Base-by-base conservation (phyloP, 257 asterid genomes). In the Solanum phureja region DNA sequence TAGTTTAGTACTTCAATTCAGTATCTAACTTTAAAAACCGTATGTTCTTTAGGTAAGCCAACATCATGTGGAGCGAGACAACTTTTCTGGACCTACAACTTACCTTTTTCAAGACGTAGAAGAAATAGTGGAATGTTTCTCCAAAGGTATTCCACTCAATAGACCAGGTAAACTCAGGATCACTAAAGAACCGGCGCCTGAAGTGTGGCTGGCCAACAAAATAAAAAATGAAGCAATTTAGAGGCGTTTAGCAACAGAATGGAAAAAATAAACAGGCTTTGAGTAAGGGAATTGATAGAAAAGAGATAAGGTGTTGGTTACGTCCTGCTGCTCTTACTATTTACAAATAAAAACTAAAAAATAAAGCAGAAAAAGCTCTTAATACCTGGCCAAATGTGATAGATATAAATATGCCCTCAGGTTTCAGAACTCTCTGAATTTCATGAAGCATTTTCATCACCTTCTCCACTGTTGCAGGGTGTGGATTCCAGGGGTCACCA, bases 401-500 rank as follows among this genome's bases (percentile, higher is more conserved):
- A 77, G 98, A 97, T 83, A 97, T 91, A 94, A 95, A 95, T 89
- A 92, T 87, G 44, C 99, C 99, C 87, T 92, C 49, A 83, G 95
- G 98, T 91, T 94, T 97, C 93, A 97, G 81, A 85, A 95, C 98
- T 88, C 98, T 93, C 88, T 97, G 98, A 86, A 93, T 90, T 89
- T 93, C 97, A 86, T 91, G 94, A 90, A 97, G 99, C 98, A 95
- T 94, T 58, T 93, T 88, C 96, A 91, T 94, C 71, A 95, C 99
- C 66, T 88, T 93, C 88, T 94, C 88, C 49, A 90, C 96, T 35
- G 99, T 95, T 49, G 60, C 92, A 66, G 95, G 92, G 90, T 91
- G 94, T 23, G 99, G 99, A 88, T 93, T 95, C 99, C 99, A 97
- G 21, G 99, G 99, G 87, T 97, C 99, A 44, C 99, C 99, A 86